Evolutionary conservation across 2,329 filamentous ascomycete species (phyloP).

Genomic region (Pseudofabraea citricarpa): DNA sequence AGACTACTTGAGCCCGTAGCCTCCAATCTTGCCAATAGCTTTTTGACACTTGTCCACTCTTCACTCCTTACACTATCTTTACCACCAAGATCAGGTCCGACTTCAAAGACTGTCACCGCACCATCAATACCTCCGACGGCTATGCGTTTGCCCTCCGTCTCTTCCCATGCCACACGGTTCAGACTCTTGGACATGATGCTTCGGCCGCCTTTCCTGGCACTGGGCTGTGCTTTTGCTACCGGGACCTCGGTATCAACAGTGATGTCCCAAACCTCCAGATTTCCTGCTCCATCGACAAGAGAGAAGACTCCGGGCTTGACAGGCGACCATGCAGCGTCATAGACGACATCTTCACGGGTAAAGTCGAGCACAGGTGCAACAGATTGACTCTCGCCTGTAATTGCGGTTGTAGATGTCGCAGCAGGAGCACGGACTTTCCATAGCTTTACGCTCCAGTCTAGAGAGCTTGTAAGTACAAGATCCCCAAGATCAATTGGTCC

Average conservation of each 20-base stretch:
- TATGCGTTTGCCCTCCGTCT: conserved; percentile 77
- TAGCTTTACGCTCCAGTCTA: conserved; percentile 96
- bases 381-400: conserved; percentile 40
- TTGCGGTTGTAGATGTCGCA: conserved; percentile 55
- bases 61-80: conserved; percentile 78
- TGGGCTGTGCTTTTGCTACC: conserved; percentile 73
- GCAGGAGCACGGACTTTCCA: conserved; percentile 89
- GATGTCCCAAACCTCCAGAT: conserved; percentile 92
- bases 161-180: conserved; percentile 94
- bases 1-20: conserved; percentile 20
- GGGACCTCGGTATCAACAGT: conserved; percentile 91
- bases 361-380: conserved; percentile 82
- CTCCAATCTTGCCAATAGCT: conserved; percentile 74
- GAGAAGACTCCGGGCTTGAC: conserved; percentile 92
- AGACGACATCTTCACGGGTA: conserved; percentile 91
- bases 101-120: conserved; percentile 87
- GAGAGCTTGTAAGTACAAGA: conserved; percentile 81
- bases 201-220: conserved; percentile 56
- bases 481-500: conserved; percentile 94
- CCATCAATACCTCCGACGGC: conserved; percentile 92
- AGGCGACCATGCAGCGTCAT: conserved; percentile 93
- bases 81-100: conserved; percentile 76
- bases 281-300: conserved; percentile 87
- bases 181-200: conserved; percentile 77
- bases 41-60: conserved; percentile 92